These are phyloP conservation scores for Picochlorum costavermella DNA, from an alignment of 139 green algal species.

Conservation along the genomic window DNA sequence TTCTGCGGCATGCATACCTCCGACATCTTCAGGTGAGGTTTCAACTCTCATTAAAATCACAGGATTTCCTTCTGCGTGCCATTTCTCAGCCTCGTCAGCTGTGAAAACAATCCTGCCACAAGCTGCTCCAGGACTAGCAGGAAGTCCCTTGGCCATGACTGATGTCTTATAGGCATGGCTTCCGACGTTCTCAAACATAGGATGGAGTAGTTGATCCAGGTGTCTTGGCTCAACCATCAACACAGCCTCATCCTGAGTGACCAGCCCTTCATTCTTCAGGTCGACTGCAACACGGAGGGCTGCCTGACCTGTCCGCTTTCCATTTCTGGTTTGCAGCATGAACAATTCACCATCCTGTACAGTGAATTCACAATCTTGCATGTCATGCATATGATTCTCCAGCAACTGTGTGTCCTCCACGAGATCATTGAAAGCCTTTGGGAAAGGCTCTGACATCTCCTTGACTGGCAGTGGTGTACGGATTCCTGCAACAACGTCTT, in stretches of 20 bases:
- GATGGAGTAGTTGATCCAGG: slow-evolving; percentile 84
- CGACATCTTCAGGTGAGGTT: slow-evolving; percentile 80
- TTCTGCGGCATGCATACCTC: slow-evolving; percentile 75
- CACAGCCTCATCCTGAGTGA: slow-evolving; percentile 45
- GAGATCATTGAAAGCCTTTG: slow-evolving; percentile 67
- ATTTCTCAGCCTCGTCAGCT: slow-evolving; percentile 67
- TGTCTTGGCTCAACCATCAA: slow-evolving; percentile 76
- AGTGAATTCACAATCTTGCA: slow-evolving; percentile 90
- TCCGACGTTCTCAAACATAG: slow-evolving; percentile 53
- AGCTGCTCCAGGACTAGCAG: slow-evolving; percentile 73
- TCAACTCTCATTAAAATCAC: slow-evolving; percentile 68
- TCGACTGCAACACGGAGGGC: slow-evolving; percentile 72
- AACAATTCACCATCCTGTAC: slow-evolving; percentile 75
- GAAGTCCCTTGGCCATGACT: slow-evolving; percentile 65
- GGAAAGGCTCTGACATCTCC: slow-evolving; percentile 59
- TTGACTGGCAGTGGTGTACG: slow-evolving; percentile 70
- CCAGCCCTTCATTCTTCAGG: slow-evolving; percentile 56
- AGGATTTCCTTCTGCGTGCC: slow-evolving; percentile 35
- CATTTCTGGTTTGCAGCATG: slow-evolving; percentile 82
- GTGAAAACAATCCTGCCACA: slow-evolving; percentile 77
- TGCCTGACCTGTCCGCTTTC: slow-evolving; percentile 75
- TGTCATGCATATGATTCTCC: slow-evolving; percentile 78
- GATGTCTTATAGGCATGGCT: slow-evolving; percentile 42
- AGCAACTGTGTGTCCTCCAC: slow-evolving; percentile 55
- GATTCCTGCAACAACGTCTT: slow-evolving; percentile 85